Conservation (phyloP, 495 filamentous ascomycete genomes). For the Penicillium flavigenum region DNA sequence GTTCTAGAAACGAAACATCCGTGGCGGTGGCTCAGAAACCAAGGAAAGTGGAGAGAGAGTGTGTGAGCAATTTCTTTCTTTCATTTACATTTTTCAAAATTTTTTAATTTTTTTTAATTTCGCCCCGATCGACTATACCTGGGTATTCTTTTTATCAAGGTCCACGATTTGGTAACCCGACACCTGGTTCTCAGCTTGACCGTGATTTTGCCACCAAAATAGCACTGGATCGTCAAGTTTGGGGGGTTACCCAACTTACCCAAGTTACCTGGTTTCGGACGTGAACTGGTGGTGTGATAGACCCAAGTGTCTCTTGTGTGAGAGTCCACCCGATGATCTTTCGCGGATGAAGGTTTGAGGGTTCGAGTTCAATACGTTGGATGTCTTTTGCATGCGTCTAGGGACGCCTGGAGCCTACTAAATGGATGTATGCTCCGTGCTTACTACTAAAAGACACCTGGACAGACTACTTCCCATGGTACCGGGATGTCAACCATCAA, state of each 20-base stretch:
- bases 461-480: conserved; percentile 20
- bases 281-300: conserved; percentile 11
- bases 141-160: neutral
- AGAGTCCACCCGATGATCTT: conserved; percentile 10
- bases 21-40: conserved; percentile 32
- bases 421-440: conserved; percentile 3
- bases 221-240: conserved; percentile 14
- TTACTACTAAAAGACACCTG: neutral
- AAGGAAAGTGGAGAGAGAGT: conserved; percentile 10
- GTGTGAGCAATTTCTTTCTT: neutral
- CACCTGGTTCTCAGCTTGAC: conserved; percentile 11
- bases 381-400: conserved; percentile 8
- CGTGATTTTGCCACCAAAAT: conserved; percentile 14
- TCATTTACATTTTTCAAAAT: neutral
- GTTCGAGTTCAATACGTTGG: conserved; percentile 3
- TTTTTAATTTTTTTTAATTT: neutral
- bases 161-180: neutral
- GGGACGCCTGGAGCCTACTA: neutral
- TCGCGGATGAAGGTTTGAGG: conserved; percentile 1
- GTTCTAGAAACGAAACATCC: conserved; percentile 35
- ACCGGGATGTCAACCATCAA: conserved; percentile 16
- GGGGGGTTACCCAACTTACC: conserved; percentile 7
- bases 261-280: conserved; percentile 8
- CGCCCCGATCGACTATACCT: neutral
- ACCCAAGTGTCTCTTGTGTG: conserved; percentile 2